Conservation (phyloP, 225 moss, liverwort and hornwort species). For the Sphagnum tenellum region DNA sequence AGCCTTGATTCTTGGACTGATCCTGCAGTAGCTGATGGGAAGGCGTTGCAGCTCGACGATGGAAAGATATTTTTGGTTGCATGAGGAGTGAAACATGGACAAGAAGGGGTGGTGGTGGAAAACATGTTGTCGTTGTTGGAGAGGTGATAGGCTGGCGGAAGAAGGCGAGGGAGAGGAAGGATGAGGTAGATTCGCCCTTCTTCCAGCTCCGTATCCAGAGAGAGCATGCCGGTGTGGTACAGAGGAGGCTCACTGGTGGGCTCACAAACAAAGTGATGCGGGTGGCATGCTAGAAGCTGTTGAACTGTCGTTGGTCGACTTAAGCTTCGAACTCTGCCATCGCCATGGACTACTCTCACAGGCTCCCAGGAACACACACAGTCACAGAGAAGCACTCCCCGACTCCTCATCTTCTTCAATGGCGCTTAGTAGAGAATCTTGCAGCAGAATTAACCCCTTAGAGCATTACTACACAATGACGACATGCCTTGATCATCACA, state of each 20-base stretch:
- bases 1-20: conserved; percentile 2
- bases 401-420: neutral
- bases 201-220: conserved; percentile 66
- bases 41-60: conserved; percentile 3
- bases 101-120: conserved; percentile 21
- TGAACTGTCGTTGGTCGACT: conserved; percentile 48
- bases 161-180: conserved; percentile 67
- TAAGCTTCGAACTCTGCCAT: conserved; percentile 56
- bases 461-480: too few relatives aligned
- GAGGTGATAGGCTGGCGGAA: conserved; percentile 18
- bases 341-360: conserved; percentile 62
- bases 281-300: conserved; percentile 49
- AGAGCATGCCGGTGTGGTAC: conserved; percentile 58
- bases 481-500: too few relatives aligned
- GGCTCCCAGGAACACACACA: conserved; percentile 47
- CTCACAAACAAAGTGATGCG: conserved; percentile 82
- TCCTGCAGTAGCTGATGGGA: neutral
- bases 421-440: too few relatives aligned
- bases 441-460: too few relatives aligned
- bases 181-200: conserved; percentile 65
- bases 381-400: conserved; percentile 21
- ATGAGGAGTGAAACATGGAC: conserved; percentile 42
- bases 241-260: conserved; percentile 49
- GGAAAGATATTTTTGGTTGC: conserved; percentile 1
- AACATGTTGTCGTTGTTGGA: conserved; percentile 11